Evolutionary conservation across 129 eudicot genomes (phyloP).

Genomic region (Mikania micrantha): DNA sequence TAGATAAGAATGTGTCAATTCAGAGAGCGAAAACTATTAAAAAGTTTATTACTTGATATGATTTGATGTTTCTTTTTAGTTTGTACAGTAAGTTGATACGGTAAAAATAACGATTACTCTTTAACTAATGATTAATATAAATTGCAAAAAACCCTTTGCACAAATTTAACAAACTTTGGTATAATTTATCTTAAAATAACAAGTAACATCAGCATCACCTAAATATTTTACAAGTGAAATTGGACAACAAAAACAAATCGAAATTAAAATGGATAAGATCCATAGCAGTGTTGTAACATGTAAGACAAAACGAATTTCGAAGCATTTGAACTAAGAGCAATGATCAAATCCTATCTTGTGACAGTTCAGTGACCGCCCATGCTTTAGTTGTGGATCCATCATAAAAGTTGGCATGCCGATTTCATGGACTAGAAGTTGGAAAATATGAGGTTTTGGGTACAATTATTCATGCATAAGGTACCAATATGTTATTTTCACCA

Average conservation of each 20-base stretch:
- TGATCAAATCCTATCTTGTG: conserved; percentile 4
- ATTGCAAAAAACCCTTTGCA: no score
- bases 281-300: background rate
- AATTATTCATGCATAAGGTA: background rate
- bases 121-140: no score
- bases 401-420: conserved; percentile 4
- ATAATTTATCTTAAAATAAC: no score
- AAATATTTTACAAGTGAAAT: background rate
- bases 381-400: conserved; percentile 1
- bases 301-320: background rate
- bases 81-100: no score
- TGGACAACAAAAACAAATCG: background rate
- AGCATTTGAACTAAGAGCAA: background rate
- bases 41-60: no score
- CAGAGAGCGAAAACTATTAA: no score
- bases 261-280: background rate
- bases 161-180: no score
- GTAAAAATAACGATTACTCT: no score
- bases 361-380: conserved; percentile 19
- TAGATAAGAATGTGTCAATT: no score
- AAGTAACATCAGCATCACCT: background rate
- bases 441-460: background rate
- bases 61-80: no score
- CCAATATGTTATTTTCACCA: background rate
- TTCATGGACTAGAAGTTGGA: conserved; percentile 17